A percentile compares a stretch with the other conserved stretches of the same genome.
phyloP scores from a whole-genome alignment of 495 filamentous ascomycete genomes.

The Opeltia flavorubescens region DNA sequence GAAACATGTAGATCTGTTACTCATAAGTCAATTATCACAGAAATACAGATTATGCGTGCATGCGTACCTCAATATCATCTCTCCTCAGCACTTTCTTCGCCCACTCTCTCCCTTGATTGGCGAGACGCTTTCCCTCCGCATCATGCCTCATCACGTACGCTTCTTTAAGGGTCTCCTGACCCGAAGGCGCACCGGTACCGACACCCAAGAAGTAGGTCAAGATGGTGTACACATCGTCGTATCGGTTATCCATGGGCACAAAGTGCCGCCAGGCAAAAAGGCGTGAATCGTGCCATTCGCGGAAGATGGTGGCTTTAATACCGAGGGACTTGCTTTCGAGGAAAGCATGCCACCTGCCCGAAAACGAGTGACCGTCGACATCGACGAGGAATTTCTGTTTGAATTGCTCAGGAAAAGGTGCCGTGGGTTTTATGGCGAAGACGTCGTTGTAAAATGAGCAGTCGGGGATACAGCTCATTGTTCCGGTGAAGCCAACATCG shows the following conservation, averaged over 20 bases:
- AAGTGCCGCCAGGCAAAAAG: slow-evolving; percentile 60
- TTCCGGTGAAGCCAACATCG: slow-evolving; percentile 30
- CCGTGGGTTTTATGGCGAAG: slow-evolving; percentile 17
- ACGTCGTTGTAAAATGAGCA: slow-evolving; percentile 28
- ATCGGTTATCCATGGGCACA: slow-evolving; percentile 77
- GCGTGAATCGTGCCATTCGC: slow-evolving; percentile 62
- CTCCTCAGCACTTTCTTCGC: slow-evolving; percentile 50
- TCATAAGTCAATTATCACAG: background rate
- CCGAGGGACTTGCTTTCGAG: slow-evolving; percentile 47
- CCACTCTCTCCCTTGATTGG: slow-evolving; percentile 49
- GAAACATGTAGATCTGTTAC: slow-evolving; percentile 42
- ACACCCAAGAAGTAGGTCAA: slow-evolving; percentile 67
- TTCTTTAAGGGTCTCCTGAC: background rate
- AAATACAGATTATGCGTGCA: background rate
- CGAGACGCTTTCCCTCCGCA: slow-evolving; percentile 44
- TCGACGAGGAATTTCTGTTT: slow-evolving; percentile 47
- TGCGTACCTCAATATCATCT: slow-evolving; percentile 48
- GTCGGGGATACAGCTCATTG: slow-evolving; percentile 26
- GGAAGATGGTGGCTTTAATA: slow-evolving; percentile 60
- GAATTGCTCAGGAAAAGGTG: slow-evolving; percentile 38
- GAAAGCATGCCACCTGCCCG: slow-evolving; percentile 56
- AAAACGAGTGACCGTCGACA: slow-evolving; percentile 62
- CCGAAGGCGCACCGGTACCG: slow-evolving; percentile 6
- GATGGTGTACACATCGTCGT: slow-evolving; percentile 59
- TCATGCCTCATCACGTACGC: slow-evolving; percentile 34